phyloP scores from a whole-genome alignment of 1,139 yeast species.

The Suhomyces ambrosiae region DNA sequence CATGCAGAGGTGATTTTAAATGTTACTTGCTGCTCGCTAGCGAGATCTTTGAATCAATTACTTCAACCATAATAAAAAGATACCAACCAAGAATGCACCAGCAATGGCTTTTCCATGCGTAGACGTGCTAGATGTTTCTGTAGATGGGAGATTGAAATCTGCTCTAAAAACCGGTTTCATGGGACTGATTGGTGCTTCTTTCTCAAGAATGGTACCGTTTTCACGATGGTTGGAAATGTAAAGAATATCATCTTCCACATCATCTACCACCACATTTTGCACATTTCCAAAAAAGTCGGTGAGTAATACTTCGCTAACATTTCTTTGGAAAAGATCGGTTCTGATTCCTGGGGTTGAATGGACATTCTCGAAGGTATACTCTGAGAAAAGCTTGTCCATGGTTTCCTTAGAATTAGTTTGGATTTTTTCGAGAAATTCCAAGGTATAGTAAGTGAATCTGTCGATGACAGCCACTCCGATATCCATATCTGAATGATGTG shows the following conservation, averaged over 20 bases:
- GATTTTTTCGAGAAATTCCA: constrained; percentile 83
- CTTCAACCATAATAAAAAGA: constrained; percentile 1
- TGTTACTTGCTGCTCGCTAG: too few relatives aligned
- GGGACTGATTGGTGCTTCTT: not conserved
- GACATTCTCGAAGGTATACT: constrained; percentile 79
- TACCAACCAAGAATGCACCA: constrained; percentile 3
- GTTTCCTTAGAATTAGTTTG: constrained; percentile 75
- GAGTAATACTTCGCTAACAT: constrained; percentile 67
- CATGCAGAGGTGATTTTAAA: too few relatives aligned
- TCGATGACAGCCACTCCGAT: constrained; percentile 98
- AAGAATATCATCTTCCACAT: constrained; percentile 49
- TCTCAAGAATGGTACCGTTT: constrained; percentile 15
- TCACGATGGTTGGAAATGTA: constrained; percentile 33
- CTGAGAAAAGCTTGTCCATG: constrained; percentile 78
- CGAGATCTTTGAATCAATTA: too few relatives aligned
- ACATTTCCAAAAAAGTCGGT: constrained; percentile 97
- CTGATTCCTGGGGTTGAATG: constrained; percentile 93
- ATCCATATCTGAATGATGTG: constrained; percentile 94
- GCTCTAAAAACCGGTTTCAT: constrained; percentile 1
- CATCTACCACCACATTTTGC: constrained; percentile 75
- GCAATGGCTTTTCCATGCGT: constrained; percentile 10
- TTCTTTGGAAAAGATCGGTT: constrained; percentile 72
- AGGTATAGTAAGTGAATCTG: constrained; percentile 87
- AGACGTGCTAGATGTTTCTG: not conserved
- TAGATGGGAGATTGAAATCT: constrained; percentile 4